Conservation (phyloP, 140 eudicot genomes). For the Oenanthe javanica region DNA sequence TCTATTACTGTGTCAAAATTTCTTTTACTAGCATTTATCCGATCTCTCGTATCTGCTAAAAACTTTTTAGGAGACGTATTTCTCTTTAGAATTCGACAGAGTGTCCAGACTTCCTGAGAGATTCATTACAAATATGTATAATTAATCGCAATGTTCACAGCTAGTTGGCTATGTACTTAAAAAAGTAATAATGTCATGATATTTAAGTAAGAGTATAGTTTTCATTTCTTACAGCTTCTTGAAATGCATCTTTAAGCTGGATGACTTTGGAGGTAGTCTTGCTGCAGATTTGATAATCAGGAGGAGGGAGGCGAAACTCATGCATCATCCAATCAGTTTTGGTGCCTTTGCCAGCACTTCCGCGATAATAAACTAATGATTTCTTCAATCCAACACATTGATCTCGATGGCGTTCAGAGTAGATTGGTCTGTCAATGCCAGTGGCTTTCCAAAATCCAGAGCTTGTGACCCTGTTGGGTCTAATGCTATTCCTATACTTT, state of each 20-base stretch:
- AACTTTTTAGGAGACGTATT: slow-evolving; percentile 30
- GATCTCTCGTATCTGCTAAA: slow-evolving; percentile 55
- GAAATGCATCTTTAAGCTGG: slow-evolving; percentile 15
- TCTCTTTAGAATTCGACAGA: slow-evolving; percentile 63
- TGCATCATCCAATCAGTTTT: slow-evolving; percentile 96
- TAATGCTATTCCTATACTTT: slow-evolving; percentile 76
- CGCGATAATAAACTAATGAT: slow-evolving; percentile 73
- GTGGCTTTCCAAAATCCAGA: slow-evolving; percentile 99
- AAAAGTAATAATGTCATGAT: not conserved
- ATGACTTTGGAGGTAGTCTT: slow-evolving; percentile 11
- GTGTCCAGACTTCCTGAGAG: slow-evolving; percentile 90
- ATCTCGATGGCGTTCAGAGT: slow-evolving; percentile 23
- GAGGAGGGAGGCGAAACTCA: slow-evolving; percentile 64
- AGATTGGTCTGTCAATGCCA: slow-evolving; percentile 71
- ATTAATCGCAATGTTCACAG: not conserved
- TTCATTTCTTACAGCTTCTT: slow-evolving; percentile 55
- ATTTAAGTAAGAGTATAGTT: not conserved
- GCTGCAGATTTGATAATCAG: slow-evolving; percentile 10
- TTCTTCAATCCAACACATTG: slow-evolving; percentile 66
- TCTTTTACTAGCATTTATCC: slow-evolving; percentile 13
- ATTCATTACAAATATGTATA: not conserved
- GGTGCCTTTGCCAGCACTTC: slow-evolving; percentile 80
- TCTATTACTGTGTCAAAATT: not conserved
- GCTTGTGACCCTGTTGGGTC: slow-evolving; percentile 91
- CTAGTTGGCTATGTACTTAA: not conserved